phyloP scores from a whole-genome alignment of 1,139 yeast genomes.

The Yamadazyma friedrichii region DNA sequence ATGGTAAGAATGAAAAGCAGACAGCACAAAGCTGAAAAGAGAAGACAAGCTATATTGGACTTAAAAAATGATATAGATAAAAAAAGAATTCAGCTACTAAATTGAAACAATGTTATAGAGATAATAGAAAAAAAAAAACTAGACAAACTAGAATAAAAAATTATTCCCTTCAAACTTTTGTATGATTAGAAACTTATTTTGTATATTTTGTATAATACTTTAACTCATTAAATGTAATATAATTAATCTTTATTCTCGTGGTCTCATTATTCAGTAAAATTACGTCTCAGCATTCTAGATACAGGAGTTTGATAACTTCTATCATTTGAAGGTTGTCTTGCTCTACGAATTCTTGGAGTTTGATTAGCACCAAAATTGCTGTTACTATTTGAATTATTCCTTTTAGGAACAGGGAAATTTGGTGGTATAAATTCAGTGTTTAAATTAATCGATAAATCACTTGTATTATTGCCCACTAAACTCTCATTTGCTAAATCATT shows the following conservation, averaged over 20 bases:
- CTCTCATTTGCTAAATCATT: slow-evolving; percentile 27
- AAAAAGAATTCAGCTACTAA: neutral
- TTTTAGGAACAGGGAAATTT: slow-evolving; percentile 17
- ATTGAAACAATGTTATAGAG: neutral
- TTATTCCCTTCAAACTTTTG: neutral
- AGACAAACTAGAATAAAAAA: neutral
- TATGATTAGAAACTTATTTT: neutral
- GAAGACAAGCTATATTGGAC: slow-evolving; percentile 15
- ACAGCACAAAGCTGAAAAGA: slow-evolving; percentile 24
- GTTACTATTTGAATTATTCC: slow-evolving; percentile 13
- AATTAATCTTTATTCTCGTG: neutral
- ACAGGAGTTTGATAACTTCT: slow-evolving; percentile 44
- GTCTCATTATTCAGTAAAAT: slow-evolving; percentile 12
- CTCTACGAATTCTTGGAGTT: slow-evolving; percentile 37
- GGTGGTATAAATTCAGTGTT: slow-evolving; percentile 29
- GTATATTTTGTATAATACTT: slow-evolving; percentile 1
- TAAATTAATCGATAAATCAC: slow-evolving; percentile 32
- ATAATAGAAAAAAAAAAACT: neutral
- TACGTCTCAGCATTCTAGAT: slow-evolving; percentile 33
- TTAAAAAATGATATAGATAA: slow-evolving; percentile 4
- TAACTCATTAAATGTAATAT: neutral
- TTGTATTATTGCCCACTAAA: slow-evolving; percentile 21
- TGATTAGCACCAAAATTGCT: slow-evolving; percentile 17
- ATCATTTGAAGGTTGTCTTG: slow-evolving; percentile 41
- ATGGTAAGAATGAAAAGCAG: slow-evolving; percentile 50